Percentiles rank a stretch among this genome's conserved stretches.
Evolutionary conservation across 2,329 filamentous ascomycete species (phyloP).

Genomic region (Colletotrichum godetiae): DNA sequence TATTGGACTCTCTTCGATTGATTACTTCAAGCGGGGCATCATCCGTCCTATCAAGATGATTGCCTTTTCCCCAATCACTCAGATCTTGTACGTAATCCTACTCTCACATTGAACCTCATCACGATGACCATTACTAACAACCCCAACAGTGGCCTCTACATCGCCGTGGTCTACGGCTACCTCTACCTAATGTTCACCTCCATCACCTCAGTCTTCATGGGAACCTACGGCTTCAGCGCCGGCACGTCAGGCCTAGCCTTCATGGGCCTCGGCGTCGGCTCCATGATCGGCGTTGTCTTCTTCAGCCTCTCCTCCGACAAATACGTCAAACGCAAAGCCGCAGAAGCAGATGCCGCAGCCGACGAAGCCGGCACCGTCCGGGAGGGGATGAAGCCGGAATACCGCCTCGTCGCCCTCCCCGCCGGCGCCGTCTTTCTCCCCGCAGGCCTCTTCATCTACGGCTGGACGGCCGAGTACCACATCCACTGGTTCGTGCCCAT

Average conservation of each 20-base stretch:
- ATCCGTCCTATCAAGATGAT: slow-evolving; percentile 61
- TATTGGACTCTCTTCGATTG: slow-evolving; percentile 49
- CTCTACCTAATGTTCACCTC: slow-evolving; percentile 64
- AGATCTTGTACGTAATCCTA: slow-evolving; percentile 45
- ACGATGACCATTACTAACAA: background rate
- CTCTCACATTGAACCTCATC: slow-evolving; percentile 41
- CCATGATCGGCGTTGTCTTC: slow-evolving; percentile 29
- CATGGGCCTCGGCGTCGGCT: slow-evolving; percentile 32
- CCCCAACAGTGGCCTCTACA: slow-evolving; percentile 41
- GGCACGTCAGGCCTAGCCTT: slow-evolving; percentile 37
- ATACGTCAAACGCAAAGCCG: slow-evolving; percentile 26
- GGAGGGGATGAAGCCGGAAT: slow-evolving; percentile 37
- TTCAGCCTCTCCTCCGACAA: slow-evolving; percentile 32
- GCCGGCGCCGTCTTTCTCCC: slow-evolving; percentile 31
- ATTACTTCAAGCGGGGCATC: slow-evolving; percentile 58
- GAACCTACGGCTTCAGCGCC: slow-evolving; percentile 49
- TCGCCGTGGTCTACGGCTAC: slow-evolving; percentile 60
- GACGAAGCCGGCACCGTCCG: slow-evolving; percentile 1
- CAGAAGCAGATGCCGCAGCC: slow-evolving; percentile 18
- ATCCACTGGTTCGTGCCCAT: slow-evolving; percentile 70
- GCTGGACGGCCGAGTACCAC: slow-evolving; percentile 55
- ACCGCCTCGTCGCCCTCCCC: slow-evolving; percentile 32
- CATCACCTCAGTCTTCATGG: slow-evolving; percentile 58
- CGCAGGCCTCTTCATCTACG: slow-evolving; percentile 41
- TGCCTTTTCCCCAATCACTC: slow-evolving; percentile 55